A percentile compares a stretch with the other conserved stretches of the same genome.
phyloP scores from a whole-genome alignment of 805 yeast genomes.

The Kazachstania psychrophila region DNA sequence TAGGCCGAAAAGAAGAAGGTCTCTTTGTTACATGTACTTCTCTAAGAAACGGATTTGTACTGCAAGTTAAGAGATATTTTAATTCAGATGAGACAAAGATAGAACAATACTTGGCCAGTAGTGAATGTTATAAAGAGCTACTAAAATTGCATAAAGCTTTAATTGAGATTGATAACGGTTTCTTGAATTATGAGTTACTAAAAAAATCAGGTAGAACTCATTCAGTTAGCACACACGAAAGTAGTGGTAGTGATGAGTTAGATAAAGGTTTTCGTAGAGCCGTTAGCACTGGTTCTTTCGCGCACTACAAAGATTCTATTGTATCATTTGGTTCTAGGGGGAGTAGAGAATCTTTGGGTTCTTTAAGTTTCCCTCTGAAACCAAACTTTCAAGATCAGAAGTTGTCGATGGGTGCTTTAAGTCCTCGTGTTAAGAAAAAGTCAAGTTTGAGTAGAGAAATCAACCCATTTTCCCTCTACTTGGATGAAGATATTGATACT shows the following conservation, averaged over 20 bases:
- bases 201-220: constrained; percentile 36
- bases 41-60: constrained; percentile 17
- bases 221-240: constrained; percentile 15
- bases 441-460: constrained; percentile 25
- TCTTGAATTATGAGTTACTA: constrained; percentile 33
- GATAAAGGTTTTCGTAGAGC: constrained; percentile 1
- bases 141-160: constrained; percentile 46
- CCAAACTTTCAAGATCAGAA: constrained; percentile 6
- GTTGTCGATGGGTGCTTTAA: constrained; percentile 7
- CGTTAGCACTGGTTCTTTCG: neutral
- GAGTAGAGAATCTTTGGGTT: constrained; percentile 19
- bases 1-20: constrained; percentile 56
- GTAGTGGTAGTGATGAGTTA: constrained; percentile 12
- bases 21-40: constrained; percentile 25
- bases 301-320: neutral
- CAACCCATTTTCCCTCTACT: constrained; percentile 5
- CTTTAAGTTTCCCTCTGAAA: constrained; percentile 12
- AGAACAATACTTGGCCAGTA: constrained; percentile 16
- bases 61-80: constrained; percentile 15
- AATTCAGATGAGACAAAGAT: constrained; percentile 20
- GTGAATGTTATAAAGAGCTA: constrained; percentile 28
- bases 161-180: constrained; percentile 57
- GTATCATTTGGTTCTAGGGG: constrained; percentile 15
- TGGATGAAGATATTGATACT: neutral
- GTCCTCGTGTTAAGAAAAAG: constrained; percentile 14